phyloP scores from a whole-genome alignment of 2,329 filamentous ascomycete genomes.

The Penicillium sp. region DNA sequence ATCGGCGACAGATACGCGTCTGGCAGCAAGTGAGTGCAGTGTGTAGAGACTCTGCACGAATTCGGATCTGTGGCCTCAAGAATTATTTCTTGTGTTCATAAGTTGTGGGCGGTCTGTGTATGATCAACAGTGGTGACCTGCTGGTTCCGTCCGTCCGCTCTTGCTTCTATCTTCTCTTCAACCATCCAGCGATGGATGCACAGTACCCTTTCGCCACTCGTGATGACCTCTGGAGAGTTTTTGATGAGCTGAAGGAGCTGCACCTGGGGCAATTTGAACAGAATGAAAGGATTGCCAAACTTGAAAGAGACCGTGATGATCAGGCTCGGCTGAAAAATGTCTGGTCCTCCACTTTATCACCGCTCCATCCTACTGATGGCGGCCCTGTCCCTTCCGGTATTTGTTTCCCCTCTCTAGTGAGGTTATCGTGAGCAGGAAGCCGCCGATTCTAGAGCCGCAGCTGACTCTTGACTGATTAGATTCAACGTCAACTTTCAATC shows the following conservation, averaged over 20 bases:
- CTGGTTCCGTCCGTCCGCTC: not conserved
- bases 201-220: constrained; percentile 59
- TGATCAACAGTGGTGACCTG: not conserved
- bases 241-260: constrained; percentile 56
- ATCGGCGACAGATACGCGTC: not conserved
- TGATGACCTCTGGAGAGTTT: constrained; percentile 60
- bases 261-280: constrained; percentile 57
- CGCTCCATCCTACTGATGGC: constrained; percentile 78
- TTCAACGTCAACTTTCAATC: not conserved
- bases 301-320: constrained; percentile 59
- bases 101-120: not conserved
- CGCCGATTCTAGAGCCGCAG: not conserved
- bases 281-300: constrained; percentile 53
- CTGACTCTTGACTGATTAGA: not conserved
- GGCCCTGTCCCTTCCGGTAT: constrained; percentile 83
- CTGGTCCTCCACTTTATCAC: constrained; percentile 72
- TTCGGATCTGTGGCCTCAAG: not conserved
- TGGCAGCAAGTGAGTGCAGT: not conserved
- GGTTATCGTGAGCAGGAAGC: no score
- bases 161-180: not conserved
- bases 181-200: constrained; percentile 51
- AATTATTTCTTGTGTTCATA: not conserved
- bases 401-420: constrained; percentile 17
- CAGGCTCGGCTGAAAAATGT: constrained; percentile 69
- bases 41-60: not conserved